A percentile compares a stretch with the other conserved stretches of the same genome.
These are phyloP conservation scores for Leccinellum rugosiceps DNA, from an alignment of 768 basidiomycete genomes.

Conservation along the genomic window DNA sequence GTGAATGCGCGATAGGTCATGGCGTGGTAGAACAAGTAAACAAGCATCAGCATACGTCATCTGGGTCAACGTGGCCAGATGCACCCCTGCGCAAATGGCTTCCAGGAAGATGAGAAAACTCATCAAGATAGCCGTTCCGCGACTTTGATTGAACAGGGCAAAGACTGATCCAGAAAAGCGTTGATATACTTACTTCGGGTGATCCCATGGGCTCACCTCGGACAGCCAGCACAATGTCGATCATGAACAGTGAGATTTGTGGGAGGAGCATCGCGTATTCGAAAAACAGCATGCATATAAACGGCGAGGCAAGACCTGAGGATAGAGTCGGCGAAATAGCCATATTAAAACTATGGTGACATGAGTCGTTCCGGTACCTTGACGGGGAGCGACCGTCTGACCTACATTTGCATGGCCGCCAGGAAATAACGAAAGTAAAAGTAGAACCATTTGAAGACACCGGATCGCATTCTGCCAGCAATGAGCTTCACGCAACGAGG, in stretches of 20 bases:
- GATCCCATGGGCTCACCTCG: constrained; percentile 18
- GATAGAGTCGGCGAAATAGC: constrained; percentile 2
- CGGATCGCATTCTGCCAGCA: constrained; percentile 8
- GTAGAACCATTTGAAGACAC: constrained; percentile 13
- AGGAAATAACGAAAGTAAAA: constrained; percentile 20
- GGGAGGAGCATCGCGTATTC: background rate
- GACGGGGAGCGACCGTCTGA: background rate
- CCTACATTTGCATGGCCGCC: constrained; percentile 11
- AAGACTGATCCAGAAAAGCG: constrained; percentile 10
- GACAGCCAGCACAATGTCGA: constrained; percentile 23
- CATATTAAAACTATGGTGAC: constrained; percentile 7
- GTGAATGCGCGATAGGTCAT: background rate
- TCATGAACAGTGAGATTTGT: constrained; percentile 11
- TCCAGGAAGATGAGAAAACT: constrained; percentile 9
- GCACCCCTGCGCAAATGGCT: constrained; percentile 10
- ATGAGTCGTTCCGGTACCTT: background rate
- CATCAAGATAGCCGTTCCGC: constrained; percentile 23
- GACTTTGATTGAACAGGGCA: constrained; percentile 35
- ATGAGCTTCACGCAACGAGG: background rate
- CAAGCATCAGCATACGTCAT: constrained; percentile 12
- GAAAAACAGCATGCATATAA: constrained; percentile 9
- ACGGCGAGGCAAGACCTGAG: constrained; percentile 5
- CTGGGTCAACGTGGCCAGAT: constrained; percentile 19
- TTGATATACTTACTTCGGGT: background rate
- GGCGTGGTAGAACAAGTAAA: constrained; percentile 21